These are phyloP conservation scores for Yamadazyma diddensiae DNA, from an alignment of 1,139 yeast genomes.

Conservation along the genomic window DNA sequence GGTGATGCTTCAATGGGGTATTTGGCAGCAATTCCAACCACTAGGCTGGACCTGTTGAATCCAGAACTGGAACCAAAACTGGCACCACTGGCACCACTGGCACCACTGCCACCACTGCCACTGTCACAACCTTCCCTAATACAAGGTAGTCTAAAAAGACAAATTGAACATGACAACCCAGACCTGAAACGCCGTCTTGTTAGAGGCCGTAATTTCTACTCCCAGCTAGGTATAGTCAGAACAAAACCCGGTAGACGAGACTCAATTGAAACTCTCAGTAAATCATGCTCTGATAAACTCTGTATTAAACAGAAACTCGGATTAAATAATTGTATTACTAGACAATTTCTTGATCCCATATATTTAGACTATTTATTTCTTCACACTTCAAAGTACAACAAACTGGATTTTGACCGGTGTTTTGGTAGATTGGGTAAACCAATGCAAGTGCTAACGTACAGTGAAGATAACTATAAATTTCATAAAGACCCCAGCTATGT, in stretches of 20 bases:
- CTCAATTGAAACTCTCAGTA: slow-evolving; percentile 65
- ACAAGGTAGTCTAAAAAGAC: too few species aligned
- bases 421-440: slow-evolving; percentile 37
- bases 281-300: slow-evolving; percentile 86
- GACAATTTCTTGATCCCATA: slow-evolving; percentile 37
- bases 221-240: slow-evolving; percentile 60
- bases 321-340: slow-evolving; percentile 48
- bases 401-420: slow-evolving; percentile 49
- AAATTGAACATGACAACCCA: too few species aligned
- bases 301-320: slow-evolving; percentile 65
- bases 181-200: slow-evolving; percentile 7
- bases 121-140: too few species aligned
- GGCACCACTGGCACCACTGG: slow-evolving; percentile 3
- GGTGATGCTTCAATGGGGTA: slow-evolving; percentile 78
- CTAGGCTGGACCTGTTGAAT: slow-evolving; percentile 13
- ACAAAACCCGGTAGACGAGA: slow-evolving; percentile 91
- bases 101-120: too few species aligned
- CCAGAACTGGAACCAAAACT: slow-evolving; percentile 13
- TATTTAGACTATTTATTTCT: slow-evolving; percentile 56
- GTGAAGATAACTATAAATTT: slow-evolving; percentile 23
- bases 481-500: slow-evolving; percentile 19
- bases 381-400: slow-evolving; percentile 31
- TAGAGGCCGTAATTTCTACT: slow-evolving; percentile 69
- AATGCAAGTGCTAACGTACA: slow-evolving; percentile 21
- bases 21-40: slow-evolving; percentile 8